Evolutionary conservation across 2,329 filamentous ascomycete species (phyloP).

Genomic region (Stachybotrys elegans): DNA sequence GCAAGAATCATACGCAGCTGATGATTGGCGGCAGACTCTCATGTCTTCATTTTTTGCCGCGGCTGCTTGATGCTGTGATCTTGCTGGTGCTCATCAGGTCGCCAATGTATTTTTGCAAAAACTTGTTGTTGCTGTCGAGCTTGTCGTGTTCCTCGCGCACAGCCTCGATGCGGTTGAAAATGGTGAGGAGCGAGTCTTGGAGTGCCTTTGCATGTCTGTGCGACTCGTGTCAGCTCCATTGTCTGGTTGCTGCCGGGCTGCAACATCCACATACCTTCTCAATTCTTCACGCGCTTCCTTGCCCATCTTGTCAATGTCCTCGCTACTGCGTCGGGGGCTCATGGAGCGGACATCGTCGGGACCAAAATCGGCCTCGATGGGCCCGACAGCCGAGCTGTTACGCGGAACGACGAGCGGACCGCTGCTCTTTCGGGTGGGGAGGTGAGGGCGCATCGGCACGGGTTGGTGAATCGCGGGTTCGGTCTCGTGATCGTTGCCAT

Average conservation of each 20-base stretch:
- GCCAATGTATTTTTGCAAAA: slow-evolving; percentile 95
- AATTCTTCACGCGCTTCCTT: slow-evolving; percentile 70
- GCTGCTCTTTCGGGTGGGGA: slow-evolving; percentile 72
- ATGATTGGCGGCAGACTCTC: background rate
- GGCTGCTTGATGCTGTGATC: slow-evolving; percentile 54
- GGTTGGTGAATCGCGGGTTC: slow-evolving; percentile 43
- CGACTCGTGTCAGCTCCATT: too few species aligned
- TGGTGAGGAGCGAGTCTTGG: slow-evolving; percentile 82
- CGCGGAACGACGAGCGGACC: slow-evolving; percentile 78
- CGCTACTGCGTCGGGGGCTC: slow-evolving; percentile 86
- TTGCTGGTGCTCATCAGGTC: slow-evolving; percentile 87
- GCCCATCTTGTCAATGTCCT: slow-evolving; percentile 83
- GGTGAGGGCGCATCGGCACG: slow-evolving; percentile 55
- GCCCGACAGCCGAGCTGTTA: slow-evolving; percentile 68
- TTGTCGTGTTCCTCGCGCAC: slow-evolving; percentile 95
- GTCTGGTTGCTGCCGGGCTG: background rate
- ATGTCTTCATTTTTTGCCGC: slow-evolving; percentile 45
- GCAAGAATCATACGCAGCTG: background rate
- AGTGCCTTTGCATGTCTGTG: slow-evolving; percentile 81
- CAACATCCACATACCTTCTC: slow-evolving; percentile 39
- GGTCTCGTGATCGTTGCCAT: slow-evolving; percentile 8
- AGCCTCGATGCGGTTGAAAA: slow-evolving; percentile 90
- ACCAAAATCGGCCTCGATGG: slow-evolving; percentile 70
- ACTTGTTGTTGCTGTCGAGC: slow-evolving; percentile 93
- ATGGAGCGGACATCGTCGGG: slow-evolving; percentile 88